phyloP scores from a whole-genome alignment of 805 yeast genomes.

The Nakazawaea ernobii region DNA sequence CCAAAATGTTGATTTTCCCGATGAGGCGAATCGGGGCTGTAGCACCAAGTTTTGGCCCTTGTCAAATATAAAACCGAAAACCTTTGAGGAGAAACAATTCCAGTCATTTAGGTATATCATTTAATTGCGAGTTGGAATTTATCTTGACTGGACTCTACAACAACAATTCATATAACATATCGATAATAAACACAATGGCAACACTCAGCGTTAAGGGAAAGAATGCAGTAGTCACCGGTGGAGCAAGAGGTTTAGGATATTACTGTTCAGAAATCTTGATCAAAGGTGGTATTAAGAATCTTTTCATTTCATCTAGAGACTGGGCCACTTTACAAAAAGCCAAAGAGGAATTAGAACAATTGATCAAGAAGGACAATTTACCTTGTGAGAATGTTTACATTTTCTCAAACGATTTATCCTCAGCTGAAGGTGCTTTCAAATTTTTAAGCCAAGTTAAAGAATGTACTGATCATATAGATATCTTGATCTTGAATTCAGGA shows the following conservation, averaged over 20 bases:
- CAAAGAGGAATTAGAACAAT: slow-evolving; percentile 26
- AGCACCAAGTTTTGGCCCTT: too few species aligned
- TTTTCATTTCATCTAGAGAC: slow-evolving; percentile 62
- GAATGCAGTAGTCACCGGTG: slow-evolving; percentile 66
- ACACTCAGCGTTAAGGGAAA: slow-evolving; percentile 44
- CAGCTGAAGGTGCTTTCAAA: slow-evolving; percentile 38
- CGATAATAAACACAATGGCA: neutral
- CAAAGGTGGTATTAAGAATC: slow-evolving; percentile 53
- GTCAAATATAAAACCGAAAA: too few species aligned
- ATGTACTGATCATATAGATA: slow-evolving; percentile 44
- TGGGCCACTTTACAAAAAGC: slow-evolving; percentile 57
- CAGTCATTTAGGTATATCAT: neutral
- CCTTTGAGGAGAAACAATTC: too few species aligned
- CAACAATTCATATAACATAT: too few species aligned
- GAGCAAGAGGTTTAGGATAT: slow-evolving; percentile 70
- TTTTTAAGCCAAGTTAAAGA: slow-evolving; percentile 36
- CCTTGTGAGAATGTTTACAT: slow-evolving; percentile 29
- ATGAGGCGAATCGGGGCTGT: neutral
- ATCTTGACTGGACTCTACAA: neutral
- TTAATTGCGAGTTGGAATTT: neutral
- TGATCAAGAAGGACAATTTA: slow-evolving; percentile 22
- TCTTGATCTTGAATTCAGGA: slow-evolving; percentile 73
- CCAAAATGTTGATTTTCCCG: neutral
- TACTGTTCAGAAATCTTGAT: slow-evolving; percentile 62
- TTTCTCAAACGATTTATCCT: slow-evolving; percentile 53